Evolutionary conservation across 345 rosid species (phyloP), one percentile per base, ranked within the genome.

Genomic region (Balakata baccata): DNA sequence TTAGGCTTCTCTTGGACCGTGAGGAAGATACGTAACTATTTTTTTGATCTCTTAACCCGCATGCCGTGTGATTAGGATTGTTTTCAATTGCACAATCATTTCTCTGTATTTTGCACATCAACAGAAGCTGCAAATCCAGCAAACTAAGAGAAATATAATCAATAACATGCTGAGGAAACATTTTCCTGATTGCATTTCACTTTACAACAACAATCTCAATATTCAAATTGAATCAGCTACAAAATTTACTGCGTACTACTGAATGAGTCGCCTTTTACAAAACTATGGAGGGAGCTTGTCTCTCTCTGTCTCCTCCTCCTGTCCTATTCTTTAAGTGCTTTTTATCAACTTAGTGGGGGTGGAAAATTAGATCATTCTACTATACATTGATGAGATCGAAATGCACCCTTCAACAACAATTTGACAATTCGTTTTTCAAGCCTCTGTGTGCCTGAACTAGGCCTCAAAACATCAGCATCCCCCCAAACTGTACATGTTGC

Each of bases 401-500:
- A 87, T 75, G 77, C 77, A 76, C 85, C 89, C 22, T 87, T 72
- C 0, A 91, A 85, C 66, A 93, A 71, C 73, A 89, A 58, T 62
- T 81, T 74, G 16, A 91, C 90, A 4, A 93, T 79, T 13, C 79
- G 81, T 52, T 83, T 89, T 73, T 91, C 93, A 2, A 95, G 98
- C 67, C 94, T 89, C 60, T 78, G 84, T 20, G 97, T 83, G 61
- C 97, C 98, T 11, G 92, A 80, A 64, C 98, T 92, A 5, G 98
- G 97, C 46, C 97, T 85, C 69, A 93, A 73, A 71, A 95, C 78
- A 80, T 89, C 88, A 10, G 97, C 92, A 82, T 93, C 89, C 11
- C 98, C 98, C 99, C 98, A 92, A 20, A 85, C 82, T 25, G 87
- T 86, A 75, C 97, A 93, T 0, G 85, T 74, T 66, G 79, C 82